phyloP scores from a whole-genome alignment of 208 protist genomes.

The Paratrypanosoma confusum region DNA sequence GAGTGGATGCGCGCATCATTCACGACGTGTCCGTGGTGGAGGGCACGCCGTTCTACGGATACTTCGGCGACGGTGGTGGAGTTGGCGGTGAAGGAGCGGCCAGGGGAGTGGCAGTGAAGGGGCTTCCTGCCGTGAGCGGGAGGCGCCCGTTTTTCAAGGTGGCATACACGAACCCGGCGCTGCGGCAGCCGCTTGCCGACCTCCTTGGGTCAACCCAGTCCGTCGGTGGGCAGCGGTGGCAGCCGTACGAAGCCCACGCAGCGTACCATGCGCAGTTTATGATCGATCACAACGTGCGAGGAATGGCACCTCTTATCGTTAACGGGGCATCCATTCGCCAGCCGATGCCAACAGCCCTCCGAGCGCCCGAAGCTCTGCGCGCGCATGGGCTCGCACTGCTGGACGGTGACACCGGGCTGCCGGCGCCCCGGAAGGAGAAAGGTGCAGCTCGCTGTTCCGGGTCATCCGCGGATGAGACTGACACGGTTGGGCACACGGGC shows the following conservation, averaged over 20 bases:
- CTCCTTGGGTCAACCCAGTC: slow-evolving; percentile 36
- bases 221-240: slow-evolving; percentile 46
- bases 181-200: slow-evolving; percentile 17
- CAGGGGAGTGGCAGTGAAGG: slow-evolving; percentile 52
- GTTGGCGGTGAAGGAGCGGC: not conserved
- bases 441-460: no score
- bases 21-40: not conserved
- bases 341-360: no score
- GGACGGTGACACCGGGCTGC: no score
- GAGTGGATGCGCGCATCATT: not conserved
- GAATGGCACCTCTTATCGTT: slow-evolving; percentile 38
- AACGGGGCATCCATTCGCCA: no score
- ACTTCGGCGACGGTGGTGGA: not conserved
- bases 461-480: no score
- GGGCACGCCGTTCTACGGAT: no score
- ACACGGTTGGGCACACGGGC: no score
- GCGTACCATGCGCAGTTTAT: slow-evolving; percentile 67
- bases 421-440: no score
- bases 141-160: slow-evolving; percentile 57
- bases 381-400: no score
- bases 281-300: slow-evolving; percentile 49
- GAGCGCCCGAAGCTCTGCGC: no score
- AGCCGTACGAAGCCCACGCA: slow-evolving; percentile 51
- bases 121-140: slow-evolving; percentile 32
- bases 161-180: slow-evolving; percentile 37